Evolutionary conservation across 805 yeast species (phyloP).

Genomic region (Clavispora fructus): DNA sequence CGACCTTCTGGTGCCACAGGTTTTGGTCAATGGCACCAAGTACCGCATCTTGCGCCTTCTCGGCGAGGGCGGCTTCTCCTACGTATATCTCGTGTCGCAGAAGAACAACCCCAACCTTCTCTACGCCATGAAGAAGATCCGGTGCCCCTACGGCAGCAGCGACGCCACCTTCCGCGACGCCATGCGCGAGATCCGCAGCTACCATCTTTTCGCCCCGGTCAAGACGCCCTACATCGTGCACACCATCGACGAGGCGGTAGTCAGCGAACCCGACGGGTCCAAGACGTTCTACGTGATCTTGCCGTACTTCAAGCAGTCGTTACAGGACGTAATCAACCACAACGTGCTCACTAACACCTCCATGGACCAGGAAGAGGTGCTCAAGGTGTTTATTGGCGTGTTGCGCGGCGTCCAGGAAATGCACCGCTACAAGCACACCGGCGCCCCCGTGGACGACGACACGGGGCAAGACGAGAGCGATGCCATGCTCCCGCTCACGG

Average conservation of each 20-base stretch:
- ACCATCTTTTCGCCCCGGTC: conserved; percentile 57
- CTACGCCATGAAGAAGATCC: conserved; percentile 78
- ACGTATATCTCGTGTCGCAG: conserved; percentile 69
- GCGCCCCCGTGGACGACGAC: conserved; percentile 9
- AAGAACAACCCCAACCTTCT: conserved; percentile 38
- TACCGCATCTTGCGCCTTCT: conserved; percentile 65
- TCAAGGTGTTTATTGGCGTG: conserved; percentile 59
- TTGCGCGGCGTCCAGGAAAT: conserved; percentile 70
- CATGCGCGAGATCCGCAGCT: conserved; percentile 70
- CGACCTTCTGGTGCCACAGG: conserved; percentile 43
- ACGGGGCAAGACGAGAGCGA: conserved; percentile 12
- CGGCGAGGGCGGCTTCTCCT: conserved; percentile 89
- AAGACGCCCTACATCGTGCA: conserved; percentile 60
- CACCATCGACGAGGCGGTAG: conserved; percentile 64
- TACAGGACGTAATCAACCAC: conserved; percentile 74
- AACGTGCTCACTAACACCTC: conserved; percentile 50
- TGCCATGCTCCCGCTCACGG: conserved; percentile 22
- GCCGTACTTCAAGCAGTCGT: conserved; percentile 68
- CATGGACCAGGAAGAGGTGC: conserved; percentile 59
- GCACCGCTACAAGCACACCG: conserved; percentile 53
- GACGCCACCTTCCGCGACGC: conserved; percentile 58
- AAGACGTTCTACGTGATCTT: conserved; percentile 72
- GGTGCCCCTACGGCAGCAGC: conserved; percentile 83
- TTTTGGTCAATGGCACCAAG: conserved; percentile 55
- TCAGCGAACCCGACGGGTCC: conserved; percentile 74